Base-by-base conservation (phyloP, 2,329 filamentous ascomycete species). In the Fusarium heterosporum region DNA sequence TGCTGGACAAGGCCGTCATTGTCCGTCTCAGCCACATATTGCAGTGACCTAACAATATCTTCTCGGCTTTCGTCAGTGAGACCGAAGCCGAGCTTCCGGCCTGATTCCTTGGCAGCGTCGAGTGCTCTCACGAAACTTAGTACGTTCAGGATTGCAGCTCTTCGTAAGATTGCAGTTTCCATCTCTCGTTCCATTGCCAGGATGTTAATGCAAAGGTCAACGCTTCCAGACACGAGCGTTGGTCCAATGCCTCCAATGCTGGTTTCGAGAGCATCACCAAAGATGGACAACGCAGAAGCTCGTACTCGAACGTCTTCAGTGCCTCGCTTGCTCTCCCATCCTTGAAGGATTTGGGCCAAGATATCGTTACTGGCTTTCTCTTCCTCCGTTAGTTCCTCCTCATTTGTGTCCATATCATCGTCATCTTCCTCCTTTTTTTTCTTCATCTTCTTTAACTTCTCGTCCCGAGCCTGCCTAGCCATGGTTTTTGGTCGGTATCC, bases 291-390 rank as follows among this genome's bases (percentile, higher is more conserved):
- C 6, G 90, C 88, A 22, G 90, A 92, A 14, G 89, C 80, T 1
- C 91, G 86, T 68, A 93, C 85, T 6, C 91, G 84, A 13, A 92
- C 80, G 72, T 93, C 90, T 74, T 93, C 90, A 59, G 84, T 83
- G 1, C 89, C 89, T 16, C 83, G 79, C 55, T 87, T 88, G 63
- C 88, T 84, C 66, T 89, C 84, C 90, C 90, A 93, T 1, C 89
- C 89, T 14, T 83, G 79, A 1, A 92, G 81, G 60, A 93, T 91
- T 59, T 83, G 81, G 22, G 82, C 79, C 13, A 90, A 73, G 45
- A 84, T 81, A 29, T 82, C 87, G 55, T 83, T 83, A 61, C 78
- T 82, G 42, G 71, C 77, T 66, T 74, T 81, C 70, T 81, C 80
- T 46, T 80, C 79, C 34, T 81, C 78, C 1, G 80, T 77, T 7